Evolutionary conservation across 2,329 filamentous ascomycete species (phyloP).

Genomic region (Colletotrichum viniferum): DNA sequence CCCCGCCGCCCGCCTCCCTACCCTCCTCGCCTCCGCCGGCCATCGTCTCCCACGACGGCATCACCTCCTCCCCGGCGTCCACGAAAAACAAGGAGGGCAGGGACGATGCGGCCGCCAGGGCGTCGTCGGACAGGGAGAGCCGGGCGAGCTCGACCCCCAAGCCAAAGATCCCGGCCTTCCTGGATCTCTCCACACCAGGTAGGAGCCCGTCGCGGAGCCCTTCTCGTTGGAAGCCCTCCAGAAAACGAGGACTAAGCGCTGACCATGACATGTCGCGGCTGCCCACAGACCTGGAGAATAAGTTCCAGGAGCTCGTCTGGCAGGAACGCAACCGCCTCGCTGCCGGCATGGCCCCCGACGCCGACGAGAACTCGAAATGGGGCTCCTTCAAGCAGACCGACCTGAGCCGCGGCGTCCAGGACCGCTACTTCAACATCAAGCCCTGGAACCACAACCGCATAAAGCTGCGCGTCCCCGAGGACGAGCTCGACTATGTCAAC

Average conservation of each 20-base stretch:
- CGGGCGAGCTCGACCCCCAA: neutral
- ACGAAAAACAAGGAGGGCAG: slow-evolving; percentile 3
- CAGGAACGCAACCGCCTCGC: slow-evolving; percentile 54
- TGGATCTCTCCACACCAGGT: slow-evolving; percentile 42
- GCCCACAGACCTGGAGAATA: slow-evolving; percentile 27
- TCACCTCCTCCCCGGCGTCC: slow-evolving; percentile 23
- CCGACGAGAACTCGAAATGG: slow-evolving; percentile 36
- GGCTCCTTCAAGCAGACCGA: slow-evolving; percentile 36
- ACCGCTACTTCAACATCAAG: slow-evolving; percentile 89
- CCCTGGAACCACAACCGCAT: slow-evolving; percentile 89
- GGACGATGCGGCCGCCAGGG: neutral
- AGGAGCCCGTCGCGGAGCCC: slow-evolving; percentile 16
- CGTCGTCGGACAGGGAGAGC: neutral
- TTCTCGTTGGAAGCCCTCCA: neutral
- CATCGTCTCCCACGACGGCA: slow-evolving; percentile 41
- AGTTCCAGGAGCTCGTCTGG: slow-evolving; percentile 59
- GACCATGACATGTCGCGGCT: neutral
- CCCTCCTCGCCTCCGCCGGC: slow-evolving; percentile 25
- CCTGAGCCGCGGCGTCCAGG: slow-evolving; percentile 51
- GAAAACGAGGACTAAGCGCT: slow-evolving; percentile 10
- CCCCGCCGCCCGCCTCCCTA: slow-evolving; percentile 35
- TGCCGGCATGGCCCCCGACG: slow-evolving; percentile 41
- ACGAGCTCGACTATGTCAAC: slow-evolving; percentile 80
- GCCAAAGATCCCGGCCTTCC: slow-evolving; percentile 42
- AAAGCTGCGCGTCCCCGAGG: slow-evolving; percentile 76